Percentiles rank a stretch among this genome's conserved stretches.
These are phyloP conservation scores for Populus hybrid DNA, from an alignment of 441 rosid species.

Conservation along the genomic window DNA sequence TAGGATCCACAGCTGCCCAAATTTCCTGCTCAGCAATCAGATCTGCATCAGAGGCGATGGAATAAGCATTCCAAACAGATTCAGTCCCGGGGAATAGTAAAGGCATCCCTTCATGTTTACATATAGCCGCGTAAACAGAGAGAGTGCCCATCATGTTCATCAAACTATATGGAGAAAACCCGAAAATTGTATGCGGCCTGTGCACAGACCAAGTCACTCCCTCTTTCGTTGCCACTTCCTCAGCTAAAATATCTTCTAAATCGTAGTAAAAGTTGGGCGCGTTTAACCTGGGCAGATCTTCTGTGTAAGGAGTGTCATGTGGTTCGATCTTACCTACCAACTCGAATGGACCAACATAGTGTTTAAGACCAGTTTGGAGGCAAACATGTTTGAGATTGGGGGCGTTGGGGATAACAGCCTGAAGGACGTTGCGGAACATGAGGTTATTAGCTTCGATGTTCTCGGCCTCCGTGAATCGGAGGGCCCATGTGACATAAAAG, in stretches of 20 bases:
- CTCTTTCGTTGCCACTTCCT: constrained; percentile 46
- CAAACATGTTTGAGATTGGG: constrained; percentile 66
- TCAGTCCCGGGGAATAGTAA: constrained; percentile 55
- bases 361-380: constrained; percentile 67
- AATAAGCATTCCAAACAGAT: constrained; percentile 53
- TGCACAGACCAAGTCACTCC: constrained; percentile 59
- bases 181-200: constrained; percentile 49
- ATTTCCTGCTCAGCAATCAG: constrained; percentile 71
- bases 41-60: constrained; percentile 51
- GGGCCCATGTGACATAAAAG: constrained; percentile 63
- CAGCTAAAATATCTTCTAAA: constrained; percentile 54
- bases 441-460: constrained; percentile 50
- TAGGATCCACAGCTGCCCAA: constrained; percentile 68
- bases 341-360: constrained; percentile 49
- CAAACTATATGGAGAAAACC: constrained; percentile 66
- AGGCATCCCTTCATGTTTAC: constrained; percentile 56
- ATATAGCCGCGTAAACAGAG: constrained; percentile 63
- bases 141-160: constrained; percentile 59
- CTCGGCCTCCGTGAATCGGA: constrained; percentile 42
- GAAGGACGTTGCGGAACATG: constrained; percentile 65
- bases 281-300: constrained; percentile 59
- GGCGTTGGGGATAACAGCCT: constrained; percentile 49
- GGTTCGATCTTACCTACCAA: not conserved
- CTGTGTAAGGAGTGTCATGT: constrained; percentile 64
- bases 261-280: constrained; percentile 53